These are phyloP conservation scores for Phytopythium cucurbitacearum DNA, from an alignment of 352 stramenopile genomes.

Conservation along the genomic window DNA sequence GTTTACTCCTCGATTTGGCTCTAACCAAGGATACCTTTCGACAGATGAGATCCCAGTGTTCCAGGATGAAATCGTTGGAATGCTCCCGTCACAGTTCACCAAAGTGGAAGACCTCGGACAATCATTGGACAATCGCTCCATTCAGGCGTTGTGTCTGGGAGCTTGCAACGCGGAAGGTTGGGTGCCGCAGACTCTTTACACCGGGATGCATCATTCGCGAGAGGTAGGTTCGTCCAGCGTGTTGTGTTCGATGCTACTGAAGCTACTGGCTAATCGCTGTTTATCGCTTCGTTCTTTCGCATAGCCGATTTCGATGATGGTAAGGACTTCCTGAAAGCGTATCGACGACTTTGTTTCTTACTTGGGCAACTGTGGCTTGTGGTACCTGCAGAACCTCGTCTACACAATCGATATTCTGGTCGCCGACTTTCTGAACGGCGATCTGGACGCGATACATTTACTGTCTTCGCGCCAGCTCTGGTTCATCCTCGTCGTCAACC, in stretches of 20 bases:
- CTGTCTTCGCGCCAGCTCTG: constrained; percentile 70
- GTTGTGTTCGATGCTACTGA: constrained; percentile 2
- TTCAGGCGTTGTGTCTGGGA: constrained; percentile 69
- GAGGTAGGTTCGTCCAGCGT: constrained; percentile 34
- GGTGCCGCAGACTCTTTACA: constrained; percentile 67
- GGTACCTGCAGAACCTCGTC: constrained; percentile 48
- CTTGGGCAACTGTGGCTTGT: background rate
- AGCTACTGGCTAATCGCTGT: background rate
- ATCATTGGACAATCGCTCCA: constrained; percentile 51
- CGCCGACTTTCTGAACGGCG: constrained; percentile 49
- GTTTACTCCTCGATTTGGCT: constrained; percentile 48
- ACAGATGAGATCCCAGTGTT: constrained; percentile 55
- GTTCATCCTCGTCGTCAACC: constrained; percentile 83
- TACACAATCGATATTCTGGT: constrained; percentile 81
- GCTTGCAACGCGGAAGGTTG: constrained; percentile 20
- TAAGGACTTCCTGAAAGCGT: constrained; percentile 11
- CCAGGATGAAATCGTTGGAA: constrained; percentile 30
- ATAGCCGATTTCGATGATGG: constrained; percentile 88
- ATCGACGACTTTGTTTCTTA: background rate
- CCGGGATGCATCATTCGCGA: constrained; percentile 79
- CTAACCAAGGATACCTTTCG: constrained; percentile 59
- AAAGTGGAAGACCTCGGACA: constrained; percentile 51
- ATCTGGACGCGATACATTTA: constrained; percentile 45
- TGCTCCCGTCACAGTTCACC: constrained; percentile 35
- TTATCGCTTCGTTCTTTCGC: background rate